Conservation (phyloP, 148 eudicot genomes). For the Nepenthes mirabilis region DNA sequence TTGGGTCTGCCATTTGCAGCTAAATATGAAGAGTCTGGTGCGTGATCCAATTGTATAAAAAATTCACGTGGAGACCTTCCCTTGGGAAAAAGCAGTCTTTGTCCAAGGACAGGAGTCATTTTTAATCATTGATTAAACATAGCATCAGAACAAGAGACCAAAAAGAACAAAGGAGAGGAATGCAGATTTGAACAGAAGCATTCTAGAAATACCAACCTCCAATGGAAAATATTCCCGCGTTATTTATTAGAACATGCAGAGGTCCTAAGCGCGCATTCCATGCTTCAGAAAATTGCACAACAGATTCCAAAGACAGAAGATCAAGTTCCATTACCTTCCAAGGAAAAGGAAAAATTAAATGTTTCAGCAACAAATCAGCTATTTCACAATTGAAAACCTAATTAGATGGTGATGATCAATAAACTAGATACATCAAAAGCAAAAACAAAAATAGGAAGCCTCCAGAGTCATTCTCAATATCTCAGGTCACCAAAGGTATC, state of each 20-base stretch:
- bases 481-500: too few species aligned
- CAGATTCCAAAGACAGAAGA: constrained; percentile 83
- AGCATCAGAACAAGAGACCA: too few species aligned
- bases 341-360: constrained; percentile 3
- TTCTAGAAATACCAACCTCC: constrained; percentile 50
- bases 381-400: not conserved
- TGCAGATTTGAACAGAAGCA: not conserved
- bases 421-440: not conserved
- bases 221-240: constrained; percentile 94
- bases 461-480: too few species aligned
- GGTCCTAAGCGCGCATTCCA: constrained; percentile 87
- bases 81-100: too few species aligned
- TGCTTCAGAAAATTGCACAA: constrained; percentile 72
- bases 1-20: too few species aligned
- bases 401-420: not conserved
- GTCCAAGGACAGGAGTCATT: too few species aligned
- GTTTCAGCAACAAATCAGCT: not conserved
- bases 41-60: too few species aligned
- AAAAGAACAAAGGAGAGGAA: too few species aligned
- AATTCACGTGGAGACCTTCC: too few species aligned
- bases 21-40: too few species aligned
- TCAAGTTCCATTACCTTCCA: constrained; percentile 85
- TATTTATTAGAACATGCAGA: constrained; percentile 79
- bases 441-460: too few species aligned
- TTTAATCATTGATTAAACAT: too few species aligned